Conservation (phyloP, 2,329 filamentous ascomycete genomes). For the Zelopaecilomyces penicillatus region DNA sequence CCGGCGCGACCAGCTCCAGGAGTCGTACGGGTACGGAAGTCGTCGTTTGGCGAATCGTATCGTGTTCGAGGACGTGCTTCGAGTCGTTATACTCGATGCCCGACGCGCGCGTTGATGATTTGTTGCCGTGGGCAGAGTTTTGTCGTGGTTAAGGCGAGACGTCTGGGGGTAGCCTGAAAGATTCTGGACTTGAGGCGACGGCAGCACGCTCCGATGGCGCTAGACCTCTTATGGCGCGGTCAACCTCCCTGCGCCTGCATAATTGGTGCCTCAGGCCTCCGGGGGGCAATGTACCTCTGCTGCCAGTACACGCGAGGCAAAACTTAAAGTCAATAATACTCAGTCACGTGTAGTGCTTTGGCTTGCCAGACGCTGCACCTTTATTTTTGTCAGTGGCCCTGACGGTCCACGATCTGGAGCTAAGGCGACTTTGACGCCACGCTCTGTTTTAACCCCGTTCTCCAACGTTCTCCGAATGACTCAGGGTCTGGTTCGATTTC, state of each 20-base stretch:
- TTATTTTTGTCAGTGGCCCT: too few species aligned
- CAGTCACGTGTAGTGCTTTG: too few species aligned
- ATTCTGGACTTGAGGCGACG: slow-evolving; percentile 35
- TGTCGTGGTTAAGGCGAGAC: slow-evolving; percentile 36
- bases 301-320: neutral
- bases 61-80: slow-evolving; percentile 18
- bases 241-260: slow-evolving; percentile 11
- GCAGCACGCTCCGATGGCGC: slow-evolving; percentile 20
- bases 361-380: too few species aligned
- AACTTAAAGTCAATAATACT: too few species aligned
- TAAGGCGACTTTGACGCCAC: too few species aligned
- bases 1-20: slow-evolving; percentile 36
- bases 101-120: slow-evolving; percentile 46
- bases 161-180: slow-evolving; percentile 32
- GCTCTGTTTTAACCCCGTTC: too few species aligned
- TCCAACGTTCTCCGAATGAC: too few species aligned
- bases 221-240: slow-evolving; percentile 22
- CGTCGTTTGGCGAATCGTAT: slow-evolving; percentile 28
- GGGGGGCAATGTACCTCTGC: neutral
- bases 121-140: slow-evolving; percentile 29
- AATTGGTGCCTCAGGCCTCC: slow-evolving; percentile 20
- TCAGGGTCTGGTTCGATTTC: too few species aligned
- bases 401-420: too few species aligned
- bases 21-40: slow-evolving; percentile 28
- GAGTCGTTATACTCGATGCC: slow-evolving; percentile 34